These are phyloP conservation scores for Penicillium herquei DNA, from an alignment of 495 filamentous ascomycete genomes.

Conservation along the genomic window DNA sequence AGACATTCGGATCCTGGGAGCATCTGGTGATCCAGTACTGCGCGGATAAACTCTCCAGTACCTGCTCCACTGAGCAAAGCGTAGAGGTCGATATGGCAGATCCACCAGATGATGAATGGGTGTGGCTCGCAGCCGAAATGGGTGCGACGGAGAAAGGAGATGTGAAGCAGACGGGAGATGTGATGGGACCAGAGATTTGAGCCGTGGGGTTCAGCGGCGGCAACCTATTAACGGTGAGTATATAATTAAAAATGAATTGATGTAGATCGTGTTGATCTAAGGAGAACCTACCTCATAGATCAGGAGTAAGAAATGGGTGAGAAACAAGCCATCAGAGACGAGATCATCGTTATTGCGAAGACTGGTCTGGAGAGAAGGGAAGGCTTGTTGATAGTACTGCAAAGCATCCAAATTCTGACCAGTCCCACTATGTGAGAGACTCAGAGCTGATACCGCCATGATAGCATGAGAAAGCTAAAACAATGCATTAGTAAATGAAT, in stretches of 20 bases:
- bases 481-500: slow-evolving; percentile 11
- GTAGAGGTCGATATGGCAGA: slow-evolving; percentile 56
- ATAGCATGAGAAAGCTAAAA: slow-evolving; percentile 58
- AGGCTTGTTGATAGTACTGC: slow-evolving; percentile 56
- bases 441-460: slow-evolving; percentile 58
- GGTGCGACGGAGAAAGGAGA: slow-evolving; percentile 46
- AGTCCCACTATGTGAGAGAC: slow-evolving; percentile 47
- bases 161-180: slow-evolving; percentile 53
- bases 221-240: slow-evolving; percentile 34
- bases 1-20: slow-evolving; percentile 40
- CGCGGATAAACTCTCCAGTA: slow-evolving; percentile 48
- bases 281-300: slow-evolving; percentile 54
- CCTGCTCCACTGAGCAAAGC: slow-evolving; percentile 55
- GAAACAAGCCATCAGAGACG: slow-evolving; percentile 55
- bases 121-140: slow-evolving; percentile 47
- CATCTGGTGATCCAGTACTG: slow-evolving; percentile 49
- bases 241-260: neutral
- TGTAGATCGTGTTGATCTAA: too few species aligned
- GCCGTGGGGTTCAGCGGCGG: slow-evolving; percentile 42
- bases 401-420: slow-evolving; percentile 47
- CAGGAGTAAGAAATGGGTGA: slow-evolving; percentile 60
- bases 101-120: slow-evolving; percentile 54
- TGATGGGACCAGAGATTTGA: slow-evolving; percentile 57
- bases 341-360: slow-evolving; percentile 48
- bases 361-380: slow-evolving; percentile 47